Base-by-base conservation (phyloP, 805 yeast genomes). In the Wickerhamiella nectarea region DNA sequence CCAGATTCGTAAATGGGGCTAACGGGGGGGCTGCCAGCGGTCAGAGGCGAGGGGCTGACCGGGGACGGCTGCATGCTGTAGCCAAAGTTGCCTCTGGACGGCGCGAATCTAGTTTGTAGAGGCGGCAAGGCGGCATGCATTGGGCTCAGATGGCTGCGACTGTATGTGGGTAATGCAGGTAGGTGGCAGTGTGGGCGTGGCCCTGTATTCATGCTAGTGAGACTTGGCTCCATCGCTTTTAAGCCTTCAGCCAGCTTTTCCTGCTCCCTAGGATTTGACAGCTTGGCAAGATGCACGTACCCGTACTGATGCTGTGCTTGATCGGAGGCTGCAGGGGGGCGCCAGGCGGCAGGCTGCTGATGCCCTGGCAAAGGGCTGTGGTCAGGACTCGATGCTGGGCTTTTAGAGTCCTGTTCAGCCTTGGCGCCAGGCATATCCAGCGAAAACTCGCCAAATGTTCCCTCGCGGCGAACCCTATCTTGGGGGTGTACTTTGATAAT, bases 401-500 rank as follows among this genome's bases (percentile, higher is more conserved):
- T n/a, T n/a, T n/a, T n/a, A n/a, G n/a, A n/a, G n/a, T n/a, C n/a
- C n/a, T 29, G 14, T 29, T 29, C 19, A n/a, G 34, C 19, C 7
- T n/a, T 29, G 4, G 8, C 17, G 34, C 19, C 19, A 9, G 41
- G 34, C 37, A 31, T 26, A 7, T 40, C 43, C 25, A 40, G 31
- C 4, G 43, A 10, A 21, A 40, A 40, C 11, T 40, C 33, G 31
- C 15, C 14, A 18, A 40, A 40, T 8, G 34, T 22, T 4, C 43
- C 43, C 19, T 40, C 34, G 12, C 43, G 24, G 34, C 33, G 31
- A 18, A 40, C 38, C 15, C 36, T 25, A 15, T 40, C 43, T 17
- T 40, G 43, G 18, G 43, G 43, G 26, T 34, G 38, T 15, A 40
- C 43, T 25, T 40, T 40, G 15, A 40, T 33, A 7, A 35, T 40